Base-by-base conservation (phyloP, 2,329 filamentous ascomycete species). In the Cytospora leucostoma region DNA sequence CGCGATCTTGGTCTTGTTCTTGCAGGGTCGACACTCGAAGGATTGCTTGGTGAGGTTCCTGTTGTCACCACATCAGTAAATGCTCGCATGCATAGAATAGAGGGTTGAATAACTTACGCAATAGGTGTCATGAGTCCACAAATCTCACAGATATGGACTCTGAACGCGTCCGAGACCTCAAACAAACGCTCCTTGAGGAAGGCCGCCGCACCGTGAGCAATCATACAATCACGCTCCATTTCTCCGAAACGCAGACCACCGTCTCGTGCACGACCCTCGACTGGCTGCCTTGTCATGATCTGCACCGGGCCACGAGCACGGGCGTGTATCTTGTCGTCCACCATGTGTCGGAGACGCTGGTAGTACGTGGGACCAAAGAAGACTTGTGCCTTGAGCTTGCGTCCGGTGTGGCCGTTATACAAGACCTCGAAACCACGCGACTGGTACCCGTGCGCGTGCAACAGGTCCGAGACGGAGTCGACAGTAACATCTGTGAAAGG, bases 151-250 rank as follows among this genome's bases (percentile, higher is more conserved):
- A 99, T 90, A 78, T 99, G 95, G 65, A 99, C 95, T 76, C 93
- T 86, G 85, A 98, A 99, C 44, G 95, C 94, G 80, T 99, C 95
- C 59, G 92, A 97, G 57, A 99, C 95, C 75, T 98, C 94, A 72
- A 99, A 97, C 64, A 99, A 80, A 72, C 95, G 88, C 82, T 99
- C 95, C 80, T 99, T 99, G 74, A 99, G 80, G 85, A 99, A 99
- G 1, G 93, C 90, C 61, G 92, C 94, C 4, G 96, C 95, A 74
- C 95, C 95, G 76, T 99, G 96, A n/a, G 96, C 93, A 81, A 99
- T 99, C 95, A 99, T 99, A 77, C 95, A 99, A 86, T 99, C 96
- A 81, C 96, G 94, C 79, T 99, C 96, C 95, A 99, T 99, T 83
- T 99, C 95, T 88, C 95, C 95, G 87, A 99, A 99, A 75, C 96